Evolutionary conservation across 2,329 filamentous ascomycete species (phyloP), one percentile per base, ranked within the genome.

Genomic region (Beauveria caledonica): DNA sequence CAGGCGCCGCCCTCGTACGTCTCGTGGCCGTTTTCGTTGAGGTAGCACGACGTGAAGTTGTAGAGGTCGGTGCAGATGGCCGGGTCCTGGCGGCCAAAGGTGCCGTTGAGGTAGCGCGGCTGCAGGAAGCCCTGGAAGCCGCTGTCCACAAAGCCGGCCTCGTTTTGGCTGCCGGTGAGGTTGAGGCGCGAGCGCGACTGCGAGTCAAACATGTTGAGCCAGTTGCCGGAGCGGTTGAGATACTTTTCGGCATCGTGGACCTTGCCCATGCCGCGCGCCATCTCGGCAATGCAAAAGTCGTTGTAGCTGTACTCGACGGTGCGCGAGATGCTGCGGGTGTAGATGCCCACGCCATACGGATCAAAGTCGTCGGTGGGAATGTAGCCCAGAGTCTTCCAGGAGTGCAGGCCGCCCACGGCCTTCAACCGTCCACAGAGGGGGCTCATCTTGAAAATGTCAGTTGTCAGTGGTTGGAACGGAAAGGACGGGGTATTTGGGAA

Each of bases 251-350:
- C 76, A 53, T 87, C 83, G 0, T 73, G 73, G 1, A 66, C 67
- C 58, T 82, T 77, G 11, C 81, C 83, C 19, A 90, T 71, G 0
- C 74, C 80, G 19, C 78, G 75, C 5, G 87, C 86, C 56, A 91
- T 79, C 36, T 81, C 73, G 1, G 84, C 81, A 60, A 90, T 86
- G 66, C 84, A 86, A 66, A 87, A 92, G 72, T 92, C 89, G 64
- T 92, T 82, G 72, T 92, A 92, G 0, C 87, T 86, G 68, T 92
- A 92, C 69, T 92, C 89, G 5, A 92, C 82, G 0, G 87, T 91
- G 3, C 89, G 80, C 2, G 86, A 90, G 33, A 93, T 81, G 60
- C 82, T 86, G 7, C 89, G 82, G 0, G 87, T 89, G 65, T 83
- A 80, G 0, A 85, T 80, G 0, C 89, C 89, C 1, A 79, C 78